Evolutionary conservation across 306 rosid species (phyloP).

Genomic region (Hylodesmum podocarpum): DNA sequence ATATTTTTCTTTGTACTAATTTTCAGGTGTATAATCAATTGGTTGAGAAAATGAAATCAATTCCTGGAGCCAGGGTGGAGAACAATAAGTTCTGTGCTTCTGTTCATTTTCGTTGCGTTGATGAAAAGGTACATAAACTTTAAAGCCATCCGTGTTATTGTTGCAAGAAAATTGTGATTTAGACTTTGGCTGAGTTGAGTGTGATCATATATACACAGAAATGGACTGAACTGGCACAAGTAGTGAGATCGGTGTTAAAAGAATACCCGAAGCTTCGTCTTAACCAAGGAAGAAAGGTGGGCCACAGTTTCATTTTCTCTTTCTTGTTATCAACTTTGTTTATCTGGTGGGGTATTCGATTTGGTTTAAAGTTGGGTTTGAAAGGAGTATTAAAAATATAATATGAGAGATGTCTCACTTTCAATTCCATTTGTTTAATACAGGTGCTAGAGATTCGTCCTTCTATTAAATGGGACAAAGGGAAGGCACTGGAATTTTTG

Average conservation of each 20-base stretch:
- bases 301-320: constrained; percentile 25
- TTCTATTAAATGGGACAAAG: constrained; percentile 97
- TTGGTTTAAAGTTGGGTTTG: constrained; percentile 14
- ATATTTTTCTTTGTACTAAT: neutral
- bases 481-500: constrained; percentile 90
- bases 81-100: constrained; percentile 83
- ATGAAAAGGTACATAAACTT: constrained; percentile 64
- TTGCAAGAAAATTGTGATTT: neutral
- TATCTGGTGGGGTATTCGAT: constrained; percentile 20
- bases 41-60: constrained; percentile 68
- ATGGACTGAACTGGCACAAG: constrained; percentile 77
- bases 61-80: constrained; percentile 81
- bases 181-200: neutral
- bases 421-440: constrained; percentile 33
- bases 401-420: constrained; percentile 40
- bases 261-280: constrained; percentile 84
- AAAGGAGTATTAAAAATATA: neutral
- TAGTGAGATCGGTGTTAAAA: constrained; percentile 80
- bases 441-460: constrained; percentile 98
- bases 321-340: constrained; percentile 1
- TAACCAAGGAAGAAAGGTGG: constrained; percentile 91
- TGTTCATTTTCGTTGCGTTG: constrained; percentile 93
- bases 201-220: constrained; percentile 42
- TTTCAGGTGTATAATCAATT: constrained; percentile 62
- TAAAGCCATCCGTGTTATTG: neutral